Base-by-base conservation (phyloP, 306 rosid species). In the Rosa multiflora region DNA sequence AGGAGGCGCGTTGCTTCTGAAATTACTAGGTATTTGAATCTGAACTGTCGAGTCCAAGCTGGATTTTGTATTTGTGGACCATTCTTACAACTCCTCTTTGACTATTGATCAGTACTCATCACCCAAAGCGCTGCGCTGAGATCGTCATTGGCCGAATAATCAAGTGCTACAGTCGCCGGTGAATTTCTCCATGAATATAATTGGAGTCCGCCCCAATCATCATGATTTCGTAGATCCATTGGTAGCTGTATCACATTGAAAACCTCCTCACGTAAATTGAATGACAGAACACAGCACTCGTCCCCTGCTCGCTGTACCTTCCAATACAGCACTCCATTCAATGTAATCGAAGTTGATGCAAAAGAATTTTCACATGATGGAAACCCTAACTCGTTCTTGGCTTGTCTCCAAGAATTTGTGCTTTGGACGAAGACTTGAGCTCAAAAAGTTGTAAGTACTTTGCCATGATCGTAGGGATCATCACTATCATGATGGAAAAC, bases 341-440 rank as follows among this genome's bases (percentile, higher is more conserved):
- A 3, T 11, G 67, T 73, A 55, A 12, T 4, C 0, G 67, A 1
- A 11, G 0, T 6, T 32, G 0, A 5, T 6, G 51, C 14, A 11
- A 0, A 6, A 39, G n/a, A 53, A 37, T 13, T n/a, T 39, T 10
- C 1, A 37, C 9, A 73, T 1, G 66, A 73, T 39, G 40, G 77
- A 40, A 73, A 15, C 67, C 11, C 77, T n/a, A 73, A 13, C n/a
- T 73, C 14, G 67, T 73, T 13, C n/a, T 55, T 0, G 20, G 8
- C 77, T 39, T 37, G 37, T 39, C 21, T 73, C 77, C 67, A 55
- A 5, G 52, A 55, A 73, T 73, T 12, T 39, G 67, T 73, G 21
- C 40, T n/a, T 21, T 40, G 39, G 51, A 55, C 8, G 39, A 73
- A 73, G 64, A 39, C 67, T 39, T 39, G 67, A 14, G 77, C 77